phyloP scores from a whole-genome alignment of 1,284 basidiomycete genomes.

The Psilocybe mexicana region DNA sequence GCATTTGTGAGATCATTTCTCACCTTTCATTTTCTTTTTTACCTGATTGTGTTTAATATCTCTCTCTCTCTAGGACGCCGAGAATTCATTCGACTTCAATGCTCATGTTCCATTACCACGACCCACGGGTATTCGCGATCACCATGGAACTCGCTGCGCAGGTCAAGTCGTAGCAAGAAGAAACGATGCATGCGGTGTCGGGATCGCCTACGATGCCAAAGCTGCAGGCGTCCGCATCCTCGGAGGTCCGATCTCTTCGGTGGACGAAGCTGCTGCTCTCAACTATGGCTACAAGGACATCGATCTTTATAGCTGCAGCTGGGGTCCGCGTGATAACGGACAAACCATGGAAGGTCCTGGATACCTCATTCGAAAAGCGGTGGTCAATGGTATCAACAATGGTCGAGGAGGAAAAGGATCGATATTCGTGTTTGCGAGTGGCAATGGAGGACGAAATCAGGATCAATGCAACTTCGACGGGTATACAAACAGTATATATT shows the following conservation, averaged over 20 bases:
- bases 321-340: constrained; percentile 97
- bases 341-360: constrained; percentile 92
- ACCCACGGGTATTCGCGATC: constrained; percentile 87
- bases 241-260: constrained; percentile 91
- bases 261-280: constrained; percentile 93
- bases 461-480: constrained; percentile 99
- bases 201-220: constrained; percentile 91
- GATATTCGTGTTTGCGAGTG: constrained; percentile 96
- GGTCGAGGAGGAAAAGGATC: constrained; percentile 90
- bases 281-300: constrained; percentile 95
- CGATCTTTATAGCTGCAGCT: constrained; percentile 93
- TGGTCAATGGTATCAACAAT: constrained; percentile 91
- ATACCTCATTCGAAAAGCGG: constrained; percentile 90
- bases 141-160: constrained; percentile 97
- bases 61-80: constrained; percentile 61
- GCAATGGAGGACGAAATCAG: constrained; percentile 87
- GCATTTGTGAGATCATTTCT: constrained; percentile 77
- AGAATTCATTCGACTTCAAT: constrained; percentile 95
- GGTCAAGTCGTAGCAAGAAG: constrained; percentile 94
- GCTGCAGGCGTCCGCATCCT: constrained; percentile 94
- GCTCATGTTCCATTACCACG: constrained; percentile 87
- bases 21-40: not conserved
- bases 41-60: not conserved
- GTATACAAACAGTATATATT: constrained; percentile 97
- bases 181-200: constrained; percentile 93